Evolutionary conservation across 176 grass and related monocot species (phyloP).

Genomic region (Rhynchospora breviuscula): DNA sequence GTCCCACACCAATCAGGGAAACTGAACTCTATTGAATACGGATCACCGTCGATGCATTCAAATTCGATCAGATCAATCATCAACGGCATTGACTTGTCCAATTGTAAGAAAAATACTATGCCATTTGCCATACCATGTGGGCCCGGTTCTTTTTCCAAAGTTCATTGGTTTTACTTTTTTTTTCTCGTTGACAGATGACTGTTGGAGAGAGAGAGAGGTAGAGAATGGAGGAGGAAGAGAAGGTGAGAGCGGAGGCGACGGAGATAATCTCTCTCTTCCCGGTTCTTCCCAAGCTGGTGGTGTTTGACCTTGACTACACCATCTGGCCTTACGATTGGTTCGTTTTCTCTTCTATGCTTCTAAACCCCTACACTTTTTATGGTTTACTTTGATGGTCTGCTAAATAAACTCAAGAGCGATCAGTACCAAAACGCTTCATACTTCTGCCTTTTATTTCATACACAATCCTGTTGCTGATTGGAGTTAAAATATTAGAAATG

Average conservation of each 20-base stretch:
- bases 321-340: constrained; percentile 41
- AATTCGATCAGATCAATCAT: neutral
- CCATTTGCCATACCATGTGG: no score
- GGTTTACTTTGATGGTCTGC: neutral
- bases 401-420: neutral
- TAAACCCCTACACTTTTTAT: neutral
- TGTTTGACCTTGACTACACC: constrained; percentile 41
- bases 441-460: neutral
- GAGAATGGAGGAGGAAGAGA: constrained; percentile 15
- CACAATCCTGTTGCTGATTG: neutral
- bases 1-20: neutral
- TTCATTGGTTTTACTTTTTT: no score
- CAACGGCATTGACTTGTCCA: neutral
- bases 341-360: constrained; percentile 11
- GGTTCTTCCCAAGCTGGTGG: constrained; percentile 32
- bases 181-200: no score
- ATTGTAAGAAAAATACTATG: neutral
- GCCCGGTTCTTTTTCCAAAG: no score
- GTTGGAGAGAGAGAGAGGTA: neutral
- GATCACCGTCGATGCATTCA: neutral
- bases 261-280: constrained; percentile 30
- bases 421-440: neutral
- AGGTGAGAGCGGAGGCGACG: constrained; percentile 26
- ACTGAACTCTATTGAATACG: neutral
- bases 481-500: neutral